Evolutionary conservation across 345 rosid genomes (phyloP).

Genomic region (Jatropha curcas): DNA sequence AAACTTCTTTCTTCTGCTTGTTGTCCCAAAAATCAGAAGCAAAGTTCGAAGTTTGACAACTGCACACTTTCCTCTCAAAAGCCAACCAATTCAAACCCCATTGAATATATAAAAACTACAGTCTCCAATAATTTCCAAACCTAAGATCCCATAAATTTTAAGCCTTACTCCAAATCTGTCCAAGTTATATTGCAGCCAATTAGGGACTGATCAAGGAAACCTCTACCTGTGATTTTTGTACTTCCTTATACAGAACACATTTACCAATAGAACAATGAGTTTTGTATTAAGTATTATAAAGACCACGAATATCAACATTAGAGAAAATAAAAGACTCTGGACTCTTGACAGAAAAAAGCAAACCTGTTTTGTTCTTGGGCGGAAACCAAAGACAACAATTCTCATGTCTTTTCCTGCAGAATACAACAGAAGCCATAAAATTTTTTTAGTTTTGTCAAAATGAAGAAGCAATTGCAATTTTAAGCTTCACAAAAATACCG

Average conservation of each 20-base stretch:
- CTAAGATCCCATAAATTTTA: not conserved
- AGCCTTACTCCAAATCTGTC: not conserved
- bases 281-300: not conserved
- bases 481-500: not conserved
- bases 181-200: not conserved
- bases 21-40: not conserved
- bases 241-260: not conserved
- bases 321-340: conserved; percentile 4
- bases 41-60: not conserved
- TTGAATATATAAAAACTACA: not conserved
- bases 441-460: not conserved
- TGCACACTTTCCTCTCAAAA: not conserved
- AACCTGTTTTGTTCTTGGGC: conserved; percentile 86
- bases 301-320: not conserved
- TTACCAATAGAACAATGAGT: not conserved
- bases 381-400: conserved; percentile 88
- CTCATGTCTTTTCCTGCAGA: conserved; percentile 97
- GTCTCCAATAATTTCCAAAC: not conserved
- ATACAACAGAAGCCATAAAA: conserved; percentile 9
- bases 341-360: conserved; percentile 14
- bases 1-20: not conserved
- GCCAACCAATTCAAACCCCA: not conserved
- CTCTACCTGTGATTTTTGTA: not conserved
- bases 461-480: not conserved
- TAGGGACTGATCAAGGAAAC: not conserved